Percentiles rank a stretch among this genome's conserved stretches.
These are phyloP conservation scores for Skeletonema costatum DNA, from an alignment of 108 stramenopile genomes.

Conservation along the genomic window DNA sequence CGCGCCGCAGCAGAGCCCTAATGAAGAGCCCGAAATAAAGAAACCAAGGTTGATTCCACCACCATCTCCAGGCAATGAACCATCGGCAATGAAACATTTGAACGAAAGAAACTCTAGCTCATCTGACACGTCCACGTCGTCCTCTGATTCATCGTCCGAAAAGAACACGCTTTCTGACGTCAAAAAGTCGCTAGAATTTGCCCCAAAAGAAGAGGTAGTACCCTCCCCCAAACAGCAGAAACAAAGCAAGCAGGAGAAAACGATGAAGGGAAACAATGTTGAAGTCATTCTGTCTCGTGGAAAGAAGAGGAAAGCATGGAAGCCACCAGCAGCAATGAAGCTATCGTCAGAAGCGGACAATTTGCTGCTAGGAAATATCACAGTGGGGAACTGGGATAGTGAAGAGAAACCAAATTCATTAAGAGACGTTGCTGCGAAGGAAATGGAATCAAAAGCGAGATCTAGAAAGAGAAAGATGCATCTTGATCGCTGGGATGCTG, in stretches of 20 bases:
- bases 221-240: not conserved
- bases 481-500: constrained; percentile 75
- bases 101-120: constrained; percentile 16
- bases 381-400: constrained; percentile 67
- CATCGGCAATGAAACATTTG: constrained; percentile 28
- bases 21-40: not conserved
- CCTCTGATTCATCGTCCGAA: constrained; percentile 24
- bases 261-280: constrained; percentile 51
- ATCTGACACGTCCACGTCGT: constrained; percentile 9
- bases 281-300: constrained; percentile 65
- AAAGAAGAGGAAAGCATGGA: constrained; percentile 63
- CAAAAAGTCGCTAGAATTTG: constrained; percentile 18
- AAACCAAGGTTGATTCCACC: not conserved
- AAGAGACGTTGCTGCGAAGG: constrained; percentile 15
- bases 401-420: constrained; percentile 13
- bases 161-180: constrained; percentile 7
- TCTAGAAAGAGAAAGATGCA: constrained; percentile 69
- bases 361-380: constrained; percentile 60
- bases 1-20: not conserved
- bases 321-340: constrained; percentile 29
- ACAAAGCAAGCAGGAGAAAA: constrained; percentile 1
- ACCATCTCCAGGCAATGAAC: constrained; percentile 16
- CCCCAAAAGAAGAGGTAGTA: not conserved
- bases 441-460: constrained; percentile 56
- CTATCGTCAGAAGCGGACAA: constrained; percentile 31